These are phyloP conservation scores for Pichia sp. DNA, from an alignment of 1,139 yeast genomes.

Conservation along the genomic window DNA sequence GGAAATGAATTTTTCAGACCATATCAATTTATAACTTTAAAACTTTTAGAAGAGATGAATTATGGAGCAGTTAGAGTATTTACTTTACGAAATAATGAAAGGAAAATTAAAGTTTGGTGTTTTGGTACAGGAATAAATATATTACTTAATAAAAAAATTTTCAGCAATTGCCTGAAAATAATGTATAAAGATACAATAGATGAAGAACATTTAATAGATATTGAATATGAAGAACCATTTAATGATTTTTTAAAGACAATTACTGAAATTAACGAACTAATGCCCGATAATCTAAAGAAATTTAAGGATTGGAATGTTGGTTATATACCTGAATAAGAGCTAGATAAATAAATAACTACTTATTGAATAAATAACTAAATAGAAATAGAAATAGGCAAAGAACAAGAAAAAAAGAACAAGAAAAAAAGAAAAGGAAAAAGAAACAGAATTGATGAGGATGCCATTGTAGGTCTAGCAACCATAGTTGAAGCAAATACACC, in stretches of 20 bases:
- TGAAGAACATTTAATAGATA: slow-evolving; percentile 20
- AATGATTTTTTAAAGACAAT: slow-evolving; percentile 28
- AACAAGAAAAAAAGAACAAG: too few species aligned
- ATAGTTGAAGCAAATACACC: too few species aligned
- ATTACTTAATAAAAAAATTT: slow-evolving; percentile 17
- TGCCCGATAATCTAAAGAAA: slow-evolving; percentile 29
- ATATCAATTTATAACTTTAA: slow-evolving; percentile 20
- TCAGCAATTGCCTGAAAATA: slow-evolving; percentile 35
- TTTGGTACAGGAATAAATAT: slow-evolving; percentile 44
- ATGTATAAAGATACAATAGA: slow-evolving; percentile 26
- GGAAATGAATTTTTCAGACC: slow-evolving; percentile 18
- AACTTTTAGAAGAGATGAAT: slow-evolving; percentile 25
- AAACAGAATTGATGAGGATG: not conserved
- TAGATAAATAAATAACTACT: too few species aligned
- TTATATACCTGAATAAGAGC: slow-evolving; percentile 22
- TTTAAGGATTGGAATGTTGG: slow-evolving; percentile 25
- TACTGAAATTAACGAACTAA: slow-evolving; percentile 20
- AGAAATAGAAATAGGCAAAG: too few species aligned
- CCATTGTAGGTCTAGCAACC: too few species aligned
- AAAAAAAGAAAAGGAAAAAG: not conserved
- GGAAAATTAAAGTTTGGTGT: slow-evolving; percentile 46
- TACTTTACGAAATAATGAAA: slow-evolving; percentile 13
- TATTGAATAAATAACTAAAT: too few species aligned
- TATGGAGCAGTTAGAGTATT: slow-evolving; percentile 27
- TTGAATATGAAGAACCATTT: slow-evolving; percentile 23